Evolutionary conservation across 352 stramenopile genomes (phyloP), one percentile per base, ranked within the genome.

Genomic region (Elongisporangium prolatum): DNA sequence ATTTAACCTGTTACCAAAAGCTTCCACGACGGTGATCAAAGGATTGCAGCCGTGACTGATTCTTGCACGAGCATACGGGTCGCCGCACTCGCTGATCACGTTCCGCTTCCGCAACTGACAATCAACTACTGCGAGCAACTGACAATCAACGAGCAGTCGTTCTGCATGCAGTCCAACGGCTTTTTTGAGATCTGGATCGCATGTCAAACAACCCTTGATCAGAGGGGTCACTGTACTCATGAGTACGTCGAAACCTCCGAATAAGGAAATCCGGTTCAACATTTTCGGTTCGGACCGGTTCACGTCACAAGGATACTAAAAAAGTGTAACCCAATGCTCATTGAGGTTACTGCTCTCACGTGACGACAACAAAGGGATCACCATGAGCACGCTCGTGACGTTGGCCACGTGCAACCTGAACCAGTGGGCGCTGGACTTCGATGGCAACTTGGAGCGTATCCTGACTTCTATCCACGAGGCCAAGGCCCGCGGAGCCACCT

Each of bases 361-460:
- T 44, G 48, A 51, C 48, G n/a, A 51, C 48, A 34, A 44, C 34
- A 44, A 44, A 13, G n/a, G 7, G 28, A 38, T 38, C 63, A 65
- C 10, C 22, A 93, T 95, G 84, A 93, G 77, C 64, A 65, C 84
- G 24, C 72, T 96, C 34, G 84, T 98, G 60, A 98, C 92, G 24
- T 81, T 99, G 18, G 96, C 97, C 50, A 98, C 97, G 37, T 99
- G 97, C 78, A 99, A 98, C 67, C 81, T 99, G 50, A 99, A 99
- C 80, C 97, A 99, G 77, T 99, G 97, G 96, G 92, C 97, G 37
- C 78, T 99, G 53, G 97, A 99, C 77, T 99, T 99, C 81, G 93
- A 98, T 71, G 96, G 96, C 24, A 99, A 99, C 74, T 64, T 98
- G 20, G 71, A 96, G 62, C 91, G 97, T 48, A 97, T 97, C 67